Evolutionary conservation across 805 yeast genomes (phyloP), one percentile per base, ranked within the genome.

Genomic region (Wickerhamiella sorbophila): DNA sequence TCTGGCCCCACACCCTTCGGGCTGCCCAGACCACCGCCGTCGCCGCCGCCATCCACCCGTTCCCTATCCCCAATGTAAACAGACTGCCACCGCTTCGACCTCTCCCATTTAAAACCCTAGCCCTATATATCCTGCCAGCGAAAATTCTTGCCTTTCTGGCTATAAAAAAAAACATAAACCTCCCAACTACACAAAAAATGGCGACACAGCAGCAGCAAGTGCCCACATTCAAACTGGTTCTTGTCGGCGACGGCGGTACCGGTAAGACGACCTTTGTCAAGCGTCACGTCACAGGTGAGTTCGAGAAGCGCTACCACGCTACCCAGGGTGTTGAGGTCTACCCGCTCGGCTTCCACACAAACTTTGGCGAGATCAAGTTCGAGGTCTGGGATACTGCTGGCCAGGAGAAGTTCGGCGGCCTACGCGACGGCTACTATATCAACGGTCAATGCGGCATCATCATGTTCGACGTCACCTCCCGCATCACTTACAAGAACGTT

Each of bases 361-460:
- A 88, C 74, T 91, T 70, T 62, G 99, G 99, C 71, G 95, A 88
- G 70, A 85, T 91, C 71, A 88, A 84, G 68, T 91, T 91, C 69
- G 96, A 91, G 65, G 96, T 91, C 59, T 91, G 99, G 99, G 99
- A 91, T 69, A 91, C 99, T 43, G 99, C 99, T 45, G 99, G 99
- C 52, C 99, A 91, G 74, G 99, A 91, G 72, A 91, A 91, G 72
- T 91, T 91, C 57, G 99, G 99, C 69, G 98, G 99, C 58, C 75
- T 91, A 62, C 87, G 99, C 75, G 99, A 91, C 63, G 99, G 99
- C 64, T 91, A 91, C 74, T 91, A 91, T 72, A 91, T 91, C 67
- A 88, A 91, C 66, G 99, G 98, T 63, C 95, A 91, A 72, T 91
- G 98, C 76, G 99, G 97, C 72, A 91, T 91, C 72, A 91, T 91